Evolutionary conservation across 495 filamentous ascomycete genomes (phyloP).

Genomic region (Penicillium steckii): DNA sequence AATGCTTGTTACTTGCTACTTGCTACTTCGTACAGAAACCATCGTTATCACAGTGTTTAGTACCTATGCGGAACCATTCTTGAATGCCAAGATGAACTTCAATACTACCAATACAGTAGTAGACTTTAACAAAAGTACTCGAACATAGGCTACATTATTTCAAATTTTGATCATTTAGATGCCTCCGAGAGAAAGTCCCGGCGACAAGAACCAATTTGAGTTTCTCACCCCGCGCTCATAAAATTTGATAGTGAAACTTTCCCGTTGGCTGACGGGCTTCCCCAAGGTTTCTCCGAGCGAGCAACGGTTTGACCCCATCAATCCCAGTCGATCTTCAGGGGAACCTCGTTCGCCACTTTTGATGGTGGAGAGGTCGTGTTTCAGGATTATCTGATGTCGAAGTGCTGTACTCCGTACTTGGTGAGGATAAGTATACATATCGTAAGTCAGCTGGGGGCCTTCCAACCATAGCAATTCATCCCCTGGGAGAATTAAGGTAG

Average conservation of each 20-base stretch:
- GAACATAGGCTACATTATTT: too few species aligned
- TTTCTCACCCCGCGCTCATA: not conserved
- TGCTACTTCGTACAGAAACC: too few species aligned
- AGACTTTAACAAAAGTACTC: too few species aligned
- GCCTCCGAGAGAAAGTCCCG: not conserved
- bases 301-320: not conserved
- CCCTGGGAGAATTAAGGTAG: not conserved
- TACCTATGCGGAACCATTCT: too few species aligned
- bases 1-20: too few species aligned
- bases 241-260: not conserved
- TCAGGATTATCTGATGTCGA: not conserved
- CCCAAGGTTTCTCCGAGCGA: not conserved
- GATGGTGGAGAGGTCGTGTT: not conserved
- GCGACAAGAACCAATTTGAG: not conserved
- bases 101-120: too few species aligned
- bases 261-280: not conserved
- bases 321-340: not conserved
- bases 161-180: not conserved
- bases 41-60: too few species aligned
- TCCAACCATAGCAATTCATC: too few species aligned
- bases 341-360: not conserved
- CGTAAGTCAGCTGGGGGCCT: too few species aligned
- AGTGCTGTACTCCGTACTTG: not conserved
- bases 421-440: too few species aligned
- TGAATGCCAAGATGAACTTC: too few species aligned